phyloP scores from a whole-genome alignment of 163 green algal species.

The Chlamydomonas reinhardtii region DNA sequence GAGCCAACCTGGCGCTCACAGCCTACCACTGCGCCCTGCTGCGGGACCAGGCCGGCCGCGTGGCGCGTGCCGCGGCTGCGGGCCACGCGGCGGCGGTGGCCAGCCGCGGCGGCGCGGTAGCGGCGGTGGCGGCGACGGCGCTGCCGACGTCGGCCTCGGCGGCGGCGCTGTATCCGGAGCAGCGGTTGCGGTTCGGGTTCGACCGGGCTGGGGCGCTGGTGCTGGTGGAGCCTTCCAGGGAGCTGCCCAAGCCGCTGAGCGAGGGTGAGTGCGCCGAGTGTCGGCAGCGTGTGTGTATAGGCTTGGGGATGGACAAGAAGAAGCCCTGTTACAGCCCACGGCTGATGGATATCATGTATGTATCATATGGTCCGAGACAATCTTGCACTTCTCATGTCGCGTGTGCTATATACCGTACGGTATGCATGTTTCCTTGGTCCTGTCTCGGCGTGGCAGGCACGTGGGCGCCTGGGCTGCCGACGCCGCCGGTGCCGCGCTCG shows the following conservation, averaged over 20 bases:
- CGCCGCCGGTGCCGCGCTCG: constrained; percentile 5
- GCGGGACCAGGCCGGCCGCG: not conserved
- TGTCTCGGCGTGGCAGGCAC: not conserved
- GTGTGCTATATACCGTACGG: too few relatives aligned
- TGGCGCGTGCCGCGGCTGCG: too few relatives aligned
- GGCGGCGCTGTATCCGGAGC: constrained; percentile 26
- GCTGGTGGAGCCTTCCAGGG: constrained; percentile 37
- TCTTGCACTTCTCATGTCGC: too few relatives aligned
- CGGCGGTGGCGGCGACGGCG: too few relatives aligned
- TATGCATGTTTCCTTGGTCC: too few relatives aligned
- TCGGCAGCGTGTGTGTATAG: too few relatives aligned
- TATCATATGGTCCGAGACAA: not conserved
- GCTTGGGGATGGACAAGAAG: not conserved
- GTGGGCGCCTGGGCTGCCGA: constrained; percentile 15
- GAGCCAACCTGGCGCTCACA: constrained; percentile 39
- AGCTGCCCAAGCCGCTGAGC: not conserved
- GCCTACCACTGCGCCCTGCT: constrained; percentile 25
- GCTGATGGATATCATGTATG: not conserved
- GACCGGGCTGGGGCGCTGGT: constrained; percentile 5
- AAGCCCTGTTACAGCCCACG: too few relatives aligned
- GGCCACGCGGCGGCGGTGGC: too few relatives aligned
- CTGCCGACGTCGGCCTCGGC: too few relatives aligned
- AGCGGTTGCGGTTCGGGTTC: constrained; percentile 33
- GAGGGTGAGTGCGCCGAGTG: constrained; percentile 17
- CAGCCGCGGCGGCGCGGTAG: not conserved